Evolutionary conservation across 1,284 basidiomycete species (phyloP).

Genomic region (Malassezia restricta): DNA sequence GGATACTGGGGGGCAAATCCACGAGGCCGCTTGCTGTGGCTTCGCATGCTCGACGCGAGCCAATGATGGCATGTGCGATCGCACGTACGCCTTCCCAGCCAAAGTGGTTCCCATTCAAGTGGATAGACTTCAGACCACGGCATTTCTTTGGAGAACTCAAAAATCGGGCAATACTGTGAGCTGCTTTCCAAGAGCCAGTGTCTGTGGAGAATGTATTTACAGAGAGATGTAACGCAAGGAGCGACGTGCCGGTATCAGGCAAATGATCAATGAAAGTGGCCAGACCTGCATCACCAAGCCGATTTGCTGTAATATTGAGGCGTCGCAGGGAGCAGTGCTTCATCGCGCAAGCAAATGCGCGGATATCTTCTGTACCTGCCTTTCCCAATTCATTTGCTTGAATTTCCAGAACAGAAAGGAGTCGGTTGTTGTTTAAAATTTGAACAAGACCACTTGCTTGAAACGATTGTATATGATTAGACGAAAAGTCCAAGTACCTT

Average conservation of each 20-base stretch:
- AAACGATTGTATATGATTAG: conserved; percentile 12
- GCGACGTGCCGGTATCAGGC: conserved; percentile 4
- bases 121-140: conserved; percentile 3
- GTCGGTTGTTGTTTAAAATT: background rate
- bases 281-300: conserved; percentile 5
- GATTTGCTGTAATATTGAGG: conserved; percentile 12
- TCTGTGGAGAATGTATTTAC: conserved; percentile 8
- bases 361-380: background rate
- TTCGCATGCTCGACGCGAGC: conserved; percentile 6
- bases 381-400: conserved; percentile 9
- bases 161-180: conserved; percentile 12
- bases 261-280: conserved; percentile 9
- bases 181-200: background rate
- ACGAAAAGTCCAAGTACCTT: conserved; percentile 9
- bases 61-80: conserved; percentile 10
- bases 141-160: conserved; percentile 2
- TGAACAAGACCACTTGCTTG: background rate
- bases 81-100: conserved; percentile 13
- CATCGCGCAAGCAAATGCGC: conserved; percentile 3
- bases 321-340: background rate
- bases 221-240: conserved; percentile 1
- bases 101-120: conserved; percentile 12
- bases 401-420: conserved; percentile 9
- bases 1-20: background rate
- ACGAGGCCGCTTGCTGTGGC: background rate